Base-by-base conservation (phyloP, 2,329 filamentous ascomycete species). In the Sclerotinia spermophila region DNA sequence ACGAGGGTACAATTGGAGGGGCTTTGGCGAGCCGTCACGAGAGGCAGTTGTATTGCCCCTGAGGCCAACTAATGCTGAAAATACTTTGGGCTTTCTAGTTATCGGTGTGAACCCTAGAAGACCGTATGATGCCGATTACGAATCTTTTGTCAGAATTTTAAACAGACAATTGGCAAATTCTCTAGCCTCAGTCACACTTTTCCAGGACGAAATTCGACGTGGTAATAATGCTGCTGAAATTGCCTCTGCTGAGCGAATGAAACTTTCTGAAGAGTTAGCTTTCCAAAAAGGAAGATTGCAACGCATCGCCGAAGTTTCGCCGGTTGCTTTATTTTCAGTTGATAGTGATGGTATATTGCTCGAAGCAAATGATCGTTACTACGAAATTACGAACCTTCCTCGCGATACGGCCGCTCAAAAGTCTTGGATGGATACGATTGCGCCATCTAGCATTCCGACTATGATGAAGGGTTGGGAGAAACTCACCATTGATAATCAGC, bases 321-420 rank as follows among this genome's bases (percentile, higher is more conserved):
- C 92, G 0, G 92, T 94, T 0, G 92, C 92, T 42, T 90, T 96
- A 82, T 95, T 94, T 79, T 94, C 94, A 71, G 90, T 92, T n/a
- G 87, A 93, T 76, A 83, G 86, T 0, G 81, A 84, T 64, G 92
- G 92, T 5, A 82, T 85, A 35, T 90, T 96, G 75, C 90, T 87
- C 13, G 95, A 93, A 78, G 92, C 90, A 77, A 96, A 96, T 78
- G 90, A 94, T 72, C 92, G 90, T 78, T 96, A 86, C 86, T 89
- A 85, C 83, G 84, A 87, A 73, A 91, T 94, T 55, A 90, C 90
- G 0, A 84, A 89, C n/a, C 88, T 92, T 67, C 85, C 87, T 1
- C 85, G 86, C 73, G 84, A 86, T 27, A 82, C 84, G 44, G 81
- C 84, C 70, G 86, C 83, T 60, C 86, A 86, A n/a, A 86, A 90